A percentile compares a stretch with the other conserved stretches of the same genome.
These are phyloP conservation scores for Bisporella sp. DNA, from an alignment of 2,329 filamentous ascomycete genomes.

Conservation along the genomic window DNA sequence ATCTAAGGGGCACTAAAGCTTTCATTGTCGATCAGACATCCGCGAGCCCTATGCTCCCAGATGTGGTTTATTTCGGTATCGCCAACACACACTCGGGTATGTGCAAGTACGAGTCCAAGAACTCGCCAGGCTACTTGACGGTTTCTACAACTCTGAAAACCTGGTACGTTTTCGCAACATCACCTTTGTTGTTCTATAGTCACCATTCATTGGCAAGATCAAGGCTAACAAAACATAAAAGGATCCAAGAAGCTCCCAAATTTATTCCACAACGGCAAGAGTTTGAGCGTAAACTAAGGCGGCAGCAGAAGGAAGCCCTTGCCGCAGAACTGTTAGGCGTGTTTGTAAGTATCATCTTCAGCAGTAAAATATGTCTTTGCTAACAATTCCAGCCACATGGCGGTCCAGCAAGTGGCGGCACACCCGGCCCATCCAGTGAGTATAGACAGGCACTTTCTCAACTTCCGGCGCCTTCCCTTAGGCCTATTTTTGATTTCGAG, in stretches of 20 bases:
- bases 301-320: slow-evolving; percentile 16
- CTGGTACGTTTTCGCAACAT: slow-evolving; percentile 13
- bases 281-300: slow-evolving; percentile 18
- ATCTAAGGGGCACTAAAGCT: slow-evolving; percentile 54
- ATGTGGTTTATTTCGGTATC: slow-evolving; percentile 67
- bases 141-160: slow-evolving; percentile 24
- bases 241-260: slow-evolving; percentile 10
- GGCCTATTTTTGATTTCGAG: slow-evolving; percentile 17
- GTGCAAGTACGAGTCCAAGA: slow-evolving; percentile 62
- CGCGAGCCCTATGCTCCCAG: slow-evolving; percentile 61
- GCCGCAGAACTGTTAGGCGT: slow-evolving; percentile 20
- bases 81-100: slow-evolving; percentile 65
- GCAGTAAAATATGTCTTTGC: too few relatives aligned
- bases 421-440: neutral
- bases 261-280: slow-evolving; percentile 15
- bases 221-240: neutral
- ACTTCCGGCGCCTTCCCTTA: slow-evolving; percentile 1
- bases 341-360: neutral
- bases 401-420: too few relatives aligned
- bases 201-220: too few relatives aligned
- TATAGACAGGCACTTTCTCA: neutral
- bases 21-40: slow-evolving; percentile 66
- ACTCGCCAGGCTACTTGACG: slow-evolving; percentile 52
- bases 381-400: too few relatives aligned
- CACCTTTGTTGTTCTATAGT: neutral